These are phyloP conservation scores for Mycena alexandri DNA, from an alignment of 768 basidiomycete genomes.

Conservation along the genomic window DNA sequence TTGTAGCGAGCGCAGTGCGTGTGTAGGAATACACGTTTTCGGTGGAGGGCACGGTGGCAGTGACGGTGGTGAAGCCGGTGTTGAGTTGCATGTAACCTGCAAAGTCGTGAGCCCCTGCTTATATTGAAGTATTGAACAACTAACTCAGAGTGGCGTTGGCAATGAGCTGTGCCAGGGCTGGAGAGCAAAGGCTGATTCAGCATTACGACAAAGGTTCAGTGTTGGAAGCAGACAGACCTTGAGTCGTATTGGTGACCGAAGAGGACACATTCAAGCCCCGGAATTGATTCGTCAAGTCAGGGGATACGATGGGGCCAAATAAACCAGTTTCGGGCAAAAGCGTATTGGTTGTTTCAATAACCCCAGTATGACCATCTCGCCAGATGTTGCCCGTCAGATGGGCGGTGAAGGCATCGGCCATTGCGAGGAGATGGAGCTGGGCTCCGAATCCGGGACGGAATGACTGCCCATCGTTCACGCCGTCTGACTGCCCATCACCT, in stretches of 20 bases:
- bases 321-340: constrained; percentile 19
- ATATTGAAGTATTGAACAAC: no score
- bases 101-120: neutral
- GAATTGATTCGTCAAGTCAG: neutral
- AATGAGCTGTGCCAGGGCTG: constrained; percentile 11
- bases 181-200: neutral
- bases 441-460: constrained; percentile 20
- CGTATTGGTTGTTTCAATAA: constrained; percentile 2
- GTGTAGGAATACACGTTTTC: constrained; percentile 18
- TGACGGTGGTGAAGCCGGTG: constrained; percentile 13
- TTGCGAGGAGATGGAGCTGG: constrained; percentile 19
- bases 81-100: constrained; percentile 18
- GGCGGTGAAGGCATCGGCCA: constrained; percentile 25
- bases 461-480: neutral
- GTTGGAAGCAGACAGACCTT: neutral
- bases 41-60: constrained; percentile 14
- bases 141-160: constrained; percentile 22
- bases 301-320: neutral
- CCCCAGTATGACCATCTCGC: constrained; percentile 3
- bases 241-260: constrained; percentile 16
- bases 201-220: neutral
- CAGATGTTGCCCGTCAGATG: constrained; percentile 15
- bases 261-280: constrained; percentile 25
- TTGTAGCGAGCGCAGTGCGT: constrained; percentile 16
- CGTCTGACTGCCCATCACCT: no score